Evolutionary conservation across 768 basidiomycete genomes (phyloP).

Genomic region (Udeniomyces megalosporus): DNA sequence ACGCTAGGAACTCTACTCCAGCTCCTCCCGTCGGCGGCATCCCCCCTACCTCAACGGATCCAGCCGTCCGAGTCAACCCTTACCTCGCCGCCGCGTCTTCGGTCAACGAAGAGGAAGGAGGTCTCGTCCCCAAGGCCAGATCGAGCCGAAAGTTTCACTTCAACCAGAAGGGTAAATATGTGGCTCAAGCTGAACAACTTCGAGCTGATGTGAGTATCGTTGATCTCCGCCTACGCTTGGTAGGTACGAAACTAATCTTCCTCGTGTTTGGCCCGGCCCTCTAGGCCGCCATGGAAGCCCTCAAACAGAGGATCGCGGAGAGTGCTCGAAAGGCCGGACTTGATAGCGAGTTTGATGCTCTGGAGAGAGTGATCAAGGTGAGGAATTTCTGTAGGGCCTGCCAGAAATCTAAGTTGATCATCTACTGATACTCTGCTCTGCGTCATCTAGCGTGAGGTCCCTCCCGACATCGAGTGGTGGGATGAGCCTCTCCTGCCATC

Average conservation of each 20-base stretch:
- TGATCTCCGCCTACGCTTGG: too few species aligned
- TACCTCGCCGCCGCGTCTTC: constrained; percentile 41
- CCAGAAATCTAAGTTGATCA: neutral
- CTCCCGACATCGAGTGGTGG: constrained; percentile 95
- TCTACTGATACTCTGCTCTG: neutral
- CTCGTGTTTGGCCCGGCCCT: neutral
- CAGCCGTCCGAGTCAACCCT: constrained; percentile 41
- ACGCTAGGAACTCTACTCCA: constrained; percentile 48
- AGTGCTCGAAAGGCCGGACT: constrained; percentile 83
- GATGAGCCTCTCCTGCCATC: constrained; percentile 69
- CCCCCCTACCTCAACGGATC: constrained; percentile 32
- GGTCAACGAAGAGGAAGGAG: constrained; percentile 16
- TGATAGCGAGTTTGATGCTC: constrained; percentile 76
- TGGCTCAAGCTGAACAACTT: constrained; percentile 34
- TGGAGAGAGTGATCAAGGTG: constrained; percentile 80
- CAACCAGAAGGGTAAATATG: constrained; percentile 77
- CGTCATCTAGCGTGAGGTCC: constrained; percentile 55
- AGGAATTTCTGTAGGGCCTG: constrained; percentile 18
- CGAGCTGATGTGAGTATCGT: constrained; percentile 43
- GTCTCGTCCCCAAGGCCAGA: constrained; percentile 8
- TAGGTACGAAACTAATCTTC: too few species aligned
- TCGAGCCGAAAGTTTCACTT: constrained; percentile 48
- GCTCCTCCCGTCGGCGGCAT: constrained; percentile 35
- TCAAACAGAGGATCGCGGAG: constrained; percentile 86
- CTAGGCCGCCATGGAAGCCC: constrained; percentile 58